phyloP scores from a whole-genome alignment of 768 basidiomycete genomes.

The Lactarius sanguifluus region DNA sequence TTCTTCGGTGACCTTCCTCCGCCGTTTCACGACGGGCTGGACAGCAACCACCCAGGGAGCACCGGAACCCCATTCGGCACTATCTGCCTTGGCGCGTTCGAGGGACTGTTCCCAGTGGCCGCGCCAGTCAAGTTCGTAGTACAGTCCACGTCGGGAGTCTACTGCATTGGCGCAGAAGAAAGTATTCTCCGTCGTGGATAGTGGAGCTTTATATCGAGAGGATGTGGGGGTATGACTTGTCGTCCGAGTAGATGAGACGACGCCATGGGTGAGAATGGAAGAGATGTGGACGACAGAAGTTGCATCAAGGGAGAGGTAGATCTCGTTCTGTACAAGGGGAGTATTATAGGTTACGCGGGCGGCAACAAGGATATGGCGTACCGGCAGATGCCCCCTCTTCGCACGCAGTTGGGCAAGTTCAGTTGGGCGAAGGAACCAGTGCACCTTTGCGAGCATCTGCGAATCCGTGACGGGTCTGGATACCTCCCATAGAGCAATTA shows the following conservation, averaged over 20 bases:
- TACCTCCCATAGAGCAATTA: conserved; percentile 68
- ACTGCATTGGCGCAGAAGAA: conserved; percentile 22
- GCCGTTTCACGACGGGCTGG: conserved; percentile 14
- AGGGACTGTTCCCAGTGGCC: conserved; percentile 15
- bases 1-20: conserved; percentile 24
- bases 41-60: conserved; percentile 28
- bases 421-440: conserved; percentile 72
- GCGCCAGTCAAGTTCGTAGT: conserved; percentile 21
- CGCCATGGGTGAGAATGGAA: conserved; percentile 25
- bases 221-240: background rate
- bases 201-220: conserved; percentile 23
- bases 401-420: conserved; percentile 63
- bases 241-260: conserved; percentile 31
- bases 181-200: background rate
- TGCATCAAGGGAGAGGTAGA: conserved; percentile 53
- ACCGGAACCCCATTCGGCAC: conserved; percentile 8
- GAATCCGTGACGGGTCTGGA: conserved; percentile 36
- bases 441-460: conserved; percentile 59
- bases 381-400: conserved; percentile 59
- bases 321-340: conserved; percentile 60
- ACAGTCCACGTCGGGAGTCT: conserved; percentile 24
- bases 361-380: conserved; percentile 34
- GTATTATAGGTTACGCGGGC: conserved; percentile 11
- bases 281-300: conserved; percentile 22
- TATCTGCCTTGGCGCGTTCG: conserved; percentile 3